Percentiles rank a stretch among this genome's conserved stretches.
Conservation (phyloP, 768 basidiomycete genomes). For the Xerocomus brunneocitrinus region DNA sequence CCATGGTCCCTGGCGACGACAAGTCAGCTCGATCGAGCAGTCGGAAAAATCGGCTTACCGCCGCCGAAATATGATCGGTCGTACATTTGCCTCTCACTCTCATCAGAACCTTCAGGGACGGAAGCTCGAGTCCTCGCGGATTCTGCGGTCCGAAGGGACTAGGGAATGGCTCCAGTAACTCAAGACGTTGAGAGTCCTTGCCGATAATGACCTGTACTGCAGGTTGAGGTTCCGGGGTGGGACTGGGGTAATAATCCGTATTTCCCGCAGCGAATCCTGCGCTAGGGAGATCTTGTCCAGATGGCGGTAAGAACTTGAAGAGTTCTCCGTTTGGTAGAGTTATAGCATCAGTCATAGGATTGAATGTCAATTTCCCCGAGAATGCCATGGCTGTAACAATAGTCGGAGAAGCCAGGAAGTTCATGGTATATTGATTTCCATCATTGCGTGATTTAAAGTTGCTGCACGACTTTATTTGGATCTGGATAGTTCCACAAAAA, state of each 20-base stretch:
- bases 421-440: constrained; percentile 91
- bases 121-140: constrained; percentile 64
- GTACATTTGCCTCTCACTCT: constrained; percentile 97
- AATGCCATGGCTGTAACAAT: constrained; percentile 98
- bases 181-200: constrained; percentile 77
- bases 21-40: neutral
- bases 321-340: constrained; percentile 59
- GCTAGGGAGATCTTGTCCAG: constrained; percentile 78
- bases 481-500: neutral
- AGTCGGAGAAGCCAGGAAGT: constrained; percentile 96
- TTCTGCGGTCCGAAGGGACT: constrained; percentile 62
- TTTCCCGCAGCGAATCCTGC: constrained; percentile 78
- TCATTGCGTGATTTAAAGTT: constrained; percentile 96
- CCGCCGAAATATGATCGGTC: constrained; percentile 97
- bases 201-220: constrained; percentile 74
- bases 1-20: constrained; percentile 76
- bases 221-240: constrained; percentile 69
- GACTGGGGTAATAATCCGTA: constrained; percentile 69
- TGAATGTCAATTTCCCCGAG: constrained; percentile 89
- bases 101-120: constrained; percentile 79
- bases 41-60: constrained; percentile 46
- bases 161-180: constrained; percentile 79
- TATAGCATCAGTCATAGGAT: constrained; percentile 80
- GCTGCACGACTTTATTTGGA: constrained; percentile 25
- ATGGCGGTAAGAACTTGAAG: constrained; percentile 84